A percentile compares a stretch with the other conserved stretches of the same genome.
Conservation (phyloP, 129 eudicot genomes). For the Tagetes patula region DNA sequence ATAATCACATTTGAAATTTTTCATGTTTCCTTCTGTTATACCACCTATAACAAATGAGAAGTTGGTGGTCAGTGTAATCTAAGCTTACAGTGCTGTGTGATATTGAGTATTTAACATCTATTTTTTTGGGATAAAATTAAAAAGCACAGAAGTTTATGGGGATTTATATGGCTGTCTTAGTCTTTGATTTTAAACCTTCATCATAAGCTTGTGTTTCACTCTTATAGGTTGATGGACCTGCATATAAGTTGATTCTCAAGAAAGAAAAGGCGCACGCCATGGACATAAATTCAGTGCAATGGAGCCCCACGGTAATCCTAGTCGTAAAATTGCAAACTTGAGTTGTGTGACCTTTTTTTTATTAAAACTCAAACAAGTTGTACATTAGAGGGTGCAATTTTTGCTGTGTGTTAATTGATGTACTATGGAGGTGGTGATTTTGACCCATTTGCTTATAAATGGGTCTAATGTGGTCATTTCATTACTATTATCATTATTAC, state of each 20-base stretch:
- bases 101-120: too few species aligned
- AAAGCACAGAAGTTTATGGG: too few species aligned
- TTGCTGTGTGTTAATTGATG: not conserved
- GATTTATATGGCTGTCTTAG: not conserved
- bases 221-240: slow-evolving; percentile 69
- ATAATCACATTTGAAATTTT: too few species aligned
- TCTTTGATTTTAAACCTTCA: not conserved
- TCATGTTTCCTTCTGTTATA: too few species aligned
- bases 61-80: too few species aligned
- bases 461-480: not conserved
- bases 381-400: not conserved
- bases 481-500: too few species aligned
- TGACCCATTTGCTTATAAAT: not conserved
- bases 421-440: not conserved
- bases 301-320: slow-evolving; percentile 65
- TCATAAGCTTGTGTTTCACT: not conserved
- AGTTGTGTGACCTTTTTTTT: not conserved
- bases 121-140: too few species aligned
- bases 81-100: too few species aligned
- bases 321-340: not conserved
- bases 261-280: slow-evolving; percentile 90
- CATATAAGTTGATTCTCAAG: slow-evolving; percentile 60
- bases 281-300: slow-evolving; percentile 91
- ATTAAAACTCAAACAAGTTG: not conserved
- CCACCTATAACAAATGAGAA: too few species aligned